Evolutionary conservation across 2,329 filamentous ascomycete species (phyloP).

Genomic region (Penicillium crustosum): DNA sequence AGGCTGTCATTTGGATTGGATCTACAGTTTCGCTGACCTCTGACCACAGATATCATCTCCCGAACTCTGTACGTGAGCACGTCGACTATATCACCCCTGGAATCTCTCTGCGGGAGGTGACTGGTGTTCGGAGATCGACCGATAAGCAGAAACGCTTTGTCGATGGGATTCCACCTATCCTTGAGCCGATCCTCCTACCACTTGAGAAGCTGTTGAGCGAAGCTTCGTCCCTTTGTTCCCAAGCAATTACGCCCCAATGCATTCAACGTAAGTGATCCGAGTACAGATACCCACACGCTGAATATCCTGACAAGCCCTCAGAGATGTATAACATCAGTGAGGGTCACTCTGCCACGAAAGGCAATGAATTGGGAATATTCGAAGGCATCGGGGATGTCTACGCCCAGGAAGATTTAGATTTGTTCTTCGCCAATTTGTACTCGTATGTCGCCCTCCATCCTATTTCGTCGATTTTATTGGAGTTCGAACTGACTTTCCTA

Average conservation of each 20-base stretch:
- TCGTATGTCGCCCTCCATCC: constrained; percentile 18
- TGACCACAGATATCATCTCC: constrained; percentile 30
- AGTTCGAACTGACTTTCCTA: constrained; percentile 14
- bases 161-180: constrained; percentile 25
- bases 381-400: constrained; percentile 49
- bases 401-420: constrained; percentile 45
- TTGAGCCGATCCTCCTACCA: constrained; percentile 26
- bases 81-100: constrained; percentile 38
- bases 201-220: constrained; percentile 22
- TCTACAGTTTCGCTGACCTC: not conserved
- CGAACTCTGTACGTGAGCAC: constrained; percentile 29
- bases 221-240: constrained; percentile 28
- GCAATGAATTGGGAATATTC: constrained; percentile 49
- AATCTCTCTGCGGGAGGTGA: constrained; percentile 35
- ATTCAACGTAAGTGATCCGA: constrained; percentile 30
- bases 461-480: not conserved
- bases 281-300: not conserved
- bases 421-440: constrained; percentile 42
- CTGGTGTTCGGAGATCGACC: constrained; percentile 13
- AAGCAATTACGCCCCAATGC: constrained; percentile 43
- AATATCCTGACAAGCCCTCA: constrained; percentile 13
- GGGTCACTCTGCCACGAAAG: constrained; percentile 39
- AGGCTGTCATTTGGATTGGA: constrained; percentile 12
- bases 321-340: constrained; percentile 48
- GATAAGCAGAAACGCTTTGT: constrained; percentile 24